Conservation (phyloP, 2,329 filamentous ascomycete species). For the Blumeriella jaapii region DNA sequence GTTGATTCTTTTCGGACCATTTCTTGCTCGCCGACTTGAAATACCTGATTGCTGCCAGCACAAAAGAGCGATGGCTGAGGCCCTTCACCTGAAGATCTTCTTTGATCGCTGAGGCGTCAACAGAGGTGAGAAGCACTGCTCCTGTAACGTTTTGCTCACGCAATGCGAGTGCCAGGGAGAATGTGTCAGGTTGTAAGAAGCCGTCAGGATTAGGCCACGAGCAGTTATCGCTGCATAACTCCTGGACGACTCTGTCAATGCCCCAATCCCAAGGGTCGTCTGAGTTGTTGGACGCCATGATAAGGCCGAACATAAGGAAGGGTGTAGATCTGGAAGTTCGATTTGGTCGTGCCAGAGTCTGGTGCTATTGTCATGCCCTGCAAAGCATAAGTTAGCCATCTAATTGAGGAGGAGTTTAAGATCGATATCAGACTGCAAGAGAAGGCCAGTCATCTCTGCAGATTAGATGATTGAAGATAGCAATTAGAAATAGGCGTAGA, state of each 20-base stretch:
- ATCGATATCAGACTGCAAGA: too few species aligned
- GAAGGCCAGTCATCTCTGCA: too few species aligned
- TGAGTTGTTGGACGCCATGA: slow-evolving; percentile 25
- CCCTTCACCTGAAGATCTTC: slow-evolving; percentile 20
- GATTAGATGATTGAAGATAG: too few species aligned
- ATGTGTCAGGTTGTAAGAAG: slow-evolving; percentile 36
- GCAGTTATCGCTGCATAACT: slow-evolving; percentile 46
- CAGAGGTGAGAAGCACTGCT: background rate
- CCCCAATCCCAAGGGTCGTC: slow-evolving; percentile 67
- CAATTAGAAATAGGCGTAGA: too few species aligned
- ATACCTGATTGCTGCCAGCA: too few species aligned
- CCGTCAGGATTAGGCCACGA: slow-evolving; percentile 34
- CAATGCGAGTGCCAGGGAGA: slow-evolving; percentile 41
- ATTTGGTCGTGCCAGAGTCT: slow-evolving; percentile 11
- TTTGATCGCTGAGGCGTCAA: too few species aligned
- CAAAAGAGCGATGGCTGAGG: slow-evolving; percentile 17
- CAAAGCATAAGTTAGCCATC: slow-evolving; percentile 14
- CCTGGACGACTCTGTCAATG: slow-evolving; percentile 51
- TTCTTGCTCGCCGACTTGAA: too few species aligned
- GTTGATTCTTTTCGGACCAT: too few species aligned
- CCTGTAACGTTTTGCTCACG: slow-evolving; percentile 44
- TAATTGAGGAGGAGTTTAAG: background rate
- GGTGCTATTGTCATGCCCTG: slow-evolving; percentile 6
- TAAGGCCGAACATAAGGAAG: slow-evolving; percentile 8
- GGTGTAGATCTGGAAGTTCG: slow-evolving; percentile 1